Evolutionary conservation across 129 eudicot genomes (phyloP), one percentile per base, ranked within the genome.

Genomic region (Helichrysum umbraculigerum): DNA sequence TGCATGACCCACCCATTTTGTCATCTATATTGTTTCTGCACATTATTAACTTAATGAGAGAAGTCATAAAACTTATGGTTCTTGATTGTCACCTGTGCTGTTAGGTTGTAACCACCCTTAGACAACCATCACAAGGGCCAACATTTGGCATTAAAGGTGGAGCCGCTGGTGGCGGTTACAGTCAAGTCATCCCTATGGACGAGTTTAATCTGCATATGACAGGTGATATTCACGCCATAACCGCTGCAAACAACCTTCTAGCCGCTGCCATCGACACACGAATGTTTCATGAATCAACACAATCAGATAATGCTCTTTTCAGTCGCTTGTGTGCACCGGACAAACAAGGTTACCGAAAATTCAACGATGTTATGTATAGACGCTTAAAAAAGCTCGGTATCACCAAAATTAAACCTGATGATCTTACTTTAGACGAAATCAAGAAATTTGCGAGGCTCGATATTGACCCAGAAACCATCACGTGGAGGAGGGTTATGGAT

Each of bases 81-180:
- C 44, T 72, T 73, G 37, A 57, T 30, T 20, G 79, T 81, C 63
- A 51, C 60, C 4, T 39, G 76, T 81, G 59, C 59, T 76, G 29
- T 52, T 76, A 20, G 99, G 99, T 94, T n/a, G 90, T 89, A 61
- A 94, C 97, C 29, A 89, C 96, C 80, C 86, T 95, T 16, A 87
- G 99, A 21, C 99, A 95, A 81, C 99, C 97, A 37, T 95, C 99
- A 32, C 94, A 95, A 95, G 99, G 97, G 68, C 99, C 99, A 56
- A 95, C 97, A 22, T 91, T 91, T 79, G 99, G 99, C 70, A 95
- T 95, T 71, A 91, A 95, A 82, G 97, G 97, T 19, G 99, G 97
- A 78, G 97, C 99, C 32, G 97, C 99, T 41, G 99, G 99, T 35
- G 99, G 99, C 59, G 97, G 99, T 79, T 95, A 95, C 70, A 95